Evolutionary conservation across 192 early-diverging fungal species (phyloP).

Genomic region (Chytriomyces sp.): DNA sequence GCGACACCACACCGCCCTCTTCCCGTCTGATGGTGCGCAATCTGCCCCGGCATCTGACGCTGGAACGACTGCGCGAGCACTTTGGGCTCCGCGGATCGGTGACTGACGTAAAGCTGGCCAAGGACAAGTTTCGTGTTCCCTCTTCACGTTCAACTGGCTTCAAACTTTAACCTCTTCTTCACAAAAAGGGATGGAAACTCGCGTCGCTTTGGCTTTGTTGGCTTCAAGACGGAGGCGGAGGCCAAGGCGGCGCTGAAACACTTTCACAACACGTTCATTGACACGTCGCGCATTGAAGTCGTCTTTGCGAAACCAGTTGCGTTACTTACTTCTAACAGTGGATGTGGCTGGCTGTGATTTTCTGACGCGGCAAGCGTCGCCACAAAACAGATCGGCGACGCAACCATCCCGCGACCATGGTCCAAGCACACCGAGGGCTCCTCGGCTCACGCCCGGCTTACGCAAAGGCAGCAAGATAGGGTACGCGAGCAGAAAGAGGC

Average conservation of each 20-base stretch:
- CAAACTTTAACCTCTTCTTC: neutral
- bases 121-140: conserved; percentile 65
- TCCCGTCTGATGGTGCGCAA: conserved; percentile 93
- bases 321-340: neutral
- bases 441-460: conserved; percentile 67
- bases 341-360: neutral
- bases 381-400: conserved; percentile 66
- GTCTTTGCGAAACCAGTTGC: conserved; percentile 77
- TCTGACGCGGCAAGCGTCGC: neutral
- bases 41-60: conserved; percentile 87
- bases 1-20: neutral
- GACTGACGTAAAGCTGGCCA: conserved; percentile 89
- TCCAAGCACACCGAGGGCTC: conserved; percentile 83
- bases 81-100: conserved; percentile 83
- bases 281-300: conserved; percentile 86
- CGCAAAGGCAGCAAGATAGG: conserved; percentile 34
- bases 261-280: conserved; percentile 91
- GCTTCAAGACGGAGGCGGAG: conserved; percentile 85
- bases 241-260: conserved; percentile 78
- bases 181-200: conserved; percentile 69
- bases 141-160: neutral
- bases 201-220: conserved; percentile 91
- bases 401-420: conserved; percentile 85
- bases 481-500: conserved; percentile 33
- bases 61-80: conserved; percentile 83